Conservation (phyloP, 768 basidiomycete genomes). For the Coprinopsis sp. region DNA sequence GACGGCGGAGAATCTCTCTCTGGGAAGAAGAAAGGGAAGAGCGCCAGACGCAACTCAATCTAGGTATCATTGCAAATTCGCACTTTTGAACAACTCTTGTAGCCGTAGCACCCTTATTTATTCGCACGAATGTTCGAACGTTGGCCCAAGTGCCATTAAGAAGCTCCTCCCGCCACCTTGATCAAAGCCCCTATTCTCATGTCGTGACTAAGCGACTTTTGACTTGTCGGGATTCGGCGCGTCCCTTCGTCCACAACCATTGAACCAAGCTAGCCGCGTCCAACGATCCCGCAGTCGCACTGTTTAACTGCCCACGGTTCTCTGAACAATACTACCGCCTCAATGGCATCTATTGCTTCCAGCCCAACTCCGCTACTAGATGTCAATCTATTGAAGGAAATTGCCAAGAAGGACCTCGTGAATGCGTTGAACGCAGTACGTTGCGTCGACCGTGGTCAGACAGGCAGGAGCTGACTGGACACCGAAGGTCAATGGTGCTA, state of each 20-base stretch:
- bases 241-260: no score
- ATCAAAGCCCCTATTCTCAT: neutral
- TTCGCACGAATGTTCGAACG: no score
- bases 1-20: conserved; percentile 47
- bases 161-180: neutral
- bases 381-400: conserved; percentile 65
- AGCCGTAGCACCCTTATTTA: neutral
- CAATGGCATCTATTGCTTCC: no score
- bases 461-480: conserved; percentile 9
- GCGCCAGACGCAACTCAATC: conserved; percentile 74
- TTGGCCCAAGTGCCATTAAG: no score
- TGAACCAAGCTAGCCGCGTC: no score
- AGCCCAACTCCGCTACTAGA: conserved; percentile 47
- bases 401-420: conserved; percentile 74
- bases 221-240: no score
- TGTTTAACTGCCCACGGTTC: no score
- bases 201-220: no score
- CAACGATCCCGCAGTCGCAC: no score
- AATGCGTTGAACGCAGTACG: conserved; percentile 80
- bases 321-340: no score
- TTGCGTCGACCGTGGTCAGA: conserved; percentile 10
- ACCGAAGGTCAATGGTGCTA: conserved; percentile 79
- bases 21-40: conserved; percentile 66
- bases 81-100: neutral
- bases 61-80: conserved; percentile 16